Evolutionary conservation across 2,329 filamentous ascomycete species (phyloP), one percentile per base, ranked within the genome.

Genomic region (Helotiales sp.): DNA sequence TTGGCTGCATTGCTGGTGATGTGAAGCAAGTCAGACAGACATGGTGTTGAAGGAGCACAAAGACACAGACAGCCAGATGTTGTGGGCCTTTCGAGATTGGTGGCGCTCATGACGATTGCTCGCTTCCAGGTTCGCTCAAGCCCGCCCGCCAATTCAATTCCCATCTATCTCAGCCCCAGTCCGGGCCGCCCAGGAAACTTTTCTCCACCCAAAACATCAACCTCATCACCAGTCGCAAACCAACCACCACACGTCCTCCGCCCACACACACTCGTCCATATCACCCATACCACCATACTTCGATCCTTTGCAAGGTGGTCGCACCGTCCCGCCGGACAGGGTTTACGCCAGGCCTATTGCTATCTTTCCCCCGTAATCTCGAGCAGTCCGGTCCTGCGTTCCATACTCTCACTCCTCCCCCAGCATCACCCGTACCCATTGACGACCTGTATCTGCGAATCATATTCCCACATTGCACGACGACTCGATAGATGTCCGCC

Each of bases 401-500:
- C 63, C 59, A 57, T 47, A 43, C 30, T 60, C 50, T 63, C 63
- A 50, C 59, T 34, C 37, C 40, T n/a, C n/a, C 62, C 49, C 50
- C 49, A 32, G 24, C 52, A 37, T 58, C 26, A 52, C 37, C 54
- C 61, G n/a, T 34, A 55, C 55, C 71, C 68, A 73, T 74, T 72
- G 69, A 70, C 67, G 67, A 69, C 73, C 69, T 68, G 69, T 68
- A 68, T 58, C 72, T 73, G 65, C 73, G 72, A 76, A 75, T 74
- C 75, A 74, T 68, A 68, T 66, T 71, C 58, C 67, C 75, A 76
- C 75, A 76, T 69, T 73, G 69, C 69, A 66, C 54, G 55, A 71
- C 67, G 71, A 72, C 66, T 75, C 75, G 72, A 77, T 77, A 76
- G 69, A 78, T 78, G 76, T 71, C 69, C 73, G 71, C 75, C 75